Percentiles rank a stretch among this genome's conserved stretches.
Evolutionary conservation across 139 green algal species (phyloP).

Genomic region (Dunaliella primolecta): DNA sequence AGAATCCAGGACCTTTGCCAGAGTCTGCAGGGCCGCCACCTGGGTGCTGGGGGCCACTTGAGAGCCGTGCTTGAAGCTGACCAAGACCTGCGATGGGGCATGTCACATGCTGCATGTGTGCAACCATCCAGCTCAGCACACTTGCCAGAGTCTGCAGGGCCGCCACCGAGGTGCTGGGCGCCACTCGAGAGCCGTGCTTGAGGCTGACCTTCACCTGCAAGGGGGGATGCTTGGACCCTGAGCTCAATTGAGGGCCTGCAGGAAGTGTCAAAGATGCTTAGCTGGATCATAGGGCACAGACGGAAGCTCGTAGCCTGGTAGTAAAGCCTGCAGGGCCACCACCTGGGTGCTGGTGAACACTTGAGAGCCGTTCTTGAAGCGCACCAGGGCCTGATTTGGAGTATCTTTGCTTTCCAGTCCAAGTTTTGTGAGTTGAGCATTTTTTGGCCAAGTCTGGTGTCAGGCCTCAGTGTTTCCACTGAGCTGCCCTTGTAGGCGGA

Average conservation of each 20-base stretch:
- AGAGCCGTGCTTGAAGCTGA: neutral
- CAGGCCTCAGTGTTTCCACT: no score
- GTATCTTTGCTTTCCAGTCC: no score
- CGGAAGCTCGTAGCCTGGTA: no score
- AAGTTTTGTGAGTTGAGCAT: no score
- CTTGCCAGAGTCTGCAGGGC: neutral
- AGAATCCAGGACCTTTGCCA: neutral
- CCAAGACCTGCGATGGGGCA: neutral
- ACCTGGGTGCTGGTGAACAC: neutral
- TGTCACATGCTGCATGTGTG: no score
- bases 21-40: neutral
- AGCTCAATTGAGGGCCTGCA: no score
- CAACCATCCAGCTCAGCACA: neutral
- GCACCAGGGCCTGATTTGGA: neutral
- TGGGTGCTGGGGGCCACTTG: neutral
- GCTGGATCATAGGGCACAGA: no score
- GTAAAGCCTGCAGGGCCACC: neutral
- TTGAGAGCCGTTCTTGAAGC: neutral
- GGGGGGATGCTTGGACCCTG: no score
- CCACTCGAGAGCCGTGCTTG: neutral
- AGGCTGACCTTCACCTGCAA: neutral
- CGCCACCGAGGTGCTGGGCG: neutral
- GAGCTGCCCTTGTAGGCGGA: no score
- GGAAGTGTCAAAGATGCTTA: no score
- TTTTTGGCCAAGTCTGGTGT: no score